Conservation (phyloP, 768 basidiomycete species). For the Boletus reticulatus region DNA sequence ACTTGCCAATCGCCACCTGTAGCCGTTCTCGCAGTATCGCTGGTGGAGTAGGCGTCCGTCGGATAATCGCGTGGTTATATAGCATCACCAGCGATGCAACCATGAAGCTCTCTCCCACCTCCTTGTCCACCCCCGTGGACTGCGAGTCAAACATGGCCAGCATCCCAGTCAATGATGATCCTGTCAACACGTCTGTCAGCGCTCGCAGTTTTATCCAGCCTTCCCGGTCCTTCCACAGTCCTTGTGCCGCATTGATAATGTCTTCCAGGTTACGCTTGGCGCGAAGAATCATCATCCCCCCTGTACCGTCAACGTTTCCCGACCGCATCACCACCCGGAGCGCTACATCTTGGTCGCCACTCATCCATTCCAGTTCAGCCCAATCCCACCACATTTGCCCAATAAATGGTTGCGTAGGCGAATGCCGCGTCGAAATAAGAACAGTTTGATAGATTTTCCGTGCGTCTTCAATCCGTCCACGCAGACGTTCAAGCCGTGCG, state of each 20-base stretch:
- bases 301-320: slow-evolving; percentile 49
- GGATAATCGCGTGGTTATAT: slow-evolving; percentile 53
- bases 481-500: slow-evolving; percentile 66
- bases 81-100: slow-evolving; percentile 57
- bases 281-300: slow-evolving; percentile 56
- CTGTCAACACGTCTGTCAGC: slow-evolving; percentile 60
- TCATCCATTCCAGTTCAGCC: slow-evolving; percentile 83
- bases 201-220: slow-evolving; percentile 66
- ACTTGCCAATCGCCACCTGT: slow-evolving; percentile 50
- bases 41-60: slow-evolving; percentile 60
- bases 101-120: slow-evolving; percentile 48
- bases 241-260: slow-evolving; percentile 29
- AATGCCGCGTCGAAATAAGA: slow-evolving; percentile 45
- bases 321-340: slow-evolving; percentile 54
- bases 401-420: slow-evolving; percentile 34
- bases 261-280: slow-evolving; percentile 66
- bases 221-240: slow-evolving; percentile 55
- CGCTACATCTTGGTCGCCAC: slow-evolving; percentile 47
- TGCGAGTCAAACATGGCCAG: slow-evolving; percentile 37
- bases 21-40: slow-evolving; percentile 55
- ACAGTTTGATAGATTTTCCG: slow-evolving; percentile 76
- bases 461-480: slow-evolving; percentile 64
- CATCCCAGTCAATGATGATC: slow-evolving; percentile 39
- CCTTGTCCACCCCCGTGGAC: slow-evolving; percentile 16
- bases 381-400: slow-evolving; percentile 75